Evolutionary conservation across 2,329 filamentous ascomycete species (phyloP), one percentile per base, ranked within the genome.

Genomic region (Aureobasidium vineae): DNA sequence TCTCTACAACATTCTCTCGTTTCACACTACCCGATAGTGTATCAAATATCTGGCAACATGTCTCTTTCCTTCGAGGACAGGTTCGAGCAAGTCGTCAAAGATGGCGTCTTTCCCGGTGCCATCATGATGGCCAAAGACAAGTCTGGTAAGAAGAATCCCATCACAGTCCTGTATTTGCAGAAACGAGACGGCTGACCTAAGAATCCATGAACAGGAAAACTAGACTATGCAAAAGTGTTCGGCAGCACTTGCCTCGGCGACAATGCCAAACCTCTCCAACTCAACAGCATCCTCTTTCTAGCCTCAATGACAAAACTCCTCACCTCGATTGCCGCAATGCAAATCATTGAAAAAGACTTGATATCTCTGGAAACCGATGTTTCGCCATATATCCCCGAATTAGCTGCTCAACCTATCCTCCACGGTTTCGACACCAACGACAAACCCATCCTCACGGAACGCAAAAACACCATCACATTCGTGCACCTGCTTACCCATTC

Each of bases 341-440:
- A 85, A 66, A 80, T 82, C 53, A 82, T 86, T 1, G 84, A 87
- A 41, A 77, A 81, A 7, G 83, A 83, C 0, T 72, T 81, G 0
- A 70, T 86, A 0, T 72, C 71, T 1, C 75, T 86, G 0, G 78
- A 80, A 10, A 79, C 78, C 2, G 80, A 85, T 63, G 70, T 86
- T 0, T 75, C 77, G 0, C 43, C 70, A 0, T 57, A 84, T 2
- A 74, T 82, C 1, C 85, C 84, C 0, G 82, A 84, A 38, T 76
- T 87, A 0, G 77, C 77, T 0, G 72, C 73, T 1, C 80, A 83
- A 66, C 74, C 80, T 11, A 77, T 87, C 28, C 69, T 87, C 3
- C 79, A 75, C 0, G 81, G 80, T 2, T 84, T 82, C 67, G 73
- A 78, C 13, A 77, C 79, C 0, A 73, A 79, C 1, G 79, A 76